Percentiles rank a stretch among this genome's conserved stretches.
Conservation (phyloP, 2,329 filamentous ascomycete genomes). For the Talaromyces piceae region DNA sequence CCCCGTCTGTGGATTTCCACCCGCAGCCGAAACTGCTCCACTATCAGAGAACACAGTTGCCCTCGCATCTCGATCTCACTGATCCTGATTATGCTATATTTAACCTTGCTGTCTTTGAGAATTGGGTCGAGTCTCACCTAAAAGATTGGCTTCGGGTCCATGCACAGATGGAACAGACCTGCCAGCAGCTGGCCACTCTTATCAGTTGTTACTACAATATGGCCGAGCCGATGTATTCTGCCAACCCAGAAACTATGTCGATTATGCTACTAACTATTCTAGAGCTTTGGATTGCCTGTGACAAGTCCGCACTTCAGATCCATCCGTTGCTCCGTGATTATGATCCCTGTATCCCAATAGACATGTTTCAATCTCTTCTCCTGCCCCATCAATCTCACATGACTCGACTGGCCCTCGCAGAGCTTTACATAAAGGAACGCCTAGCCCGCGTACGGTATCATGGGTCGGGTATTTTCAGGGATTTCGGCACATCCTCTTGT, state of each 20-base stretch:
- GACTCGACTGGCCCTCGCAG: neutral
- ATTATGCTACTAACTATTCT: constrained; percentile 49
- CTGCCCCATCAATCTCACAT: neutral
- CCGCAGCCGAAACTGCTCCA: constrained; percentile 1
- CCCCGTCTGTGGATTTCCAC: neutral
- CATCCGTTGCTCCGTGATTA: constrained; percentile 43
- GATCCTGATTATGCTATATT: neutral
- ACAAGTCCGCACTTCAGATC: constrained; percentile 37
- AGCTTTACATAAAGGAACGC: neutral
- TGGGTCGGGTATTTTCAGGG: neutral
- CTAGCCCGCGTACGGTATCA: neutral
- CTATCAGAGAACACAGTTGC: neutral
- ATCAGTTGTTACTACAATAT: neutral
- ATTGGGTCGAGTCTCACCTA: neutral
- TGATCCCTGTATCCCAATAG: constrained; percentile 36
- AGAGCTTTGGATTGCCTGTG: constrained; percentile 54
- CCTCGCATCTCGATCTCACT: neutral
- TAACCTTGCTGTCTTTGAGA: neutral
- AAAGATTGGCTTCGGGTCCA: neutral
- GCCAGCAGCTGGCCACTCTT: neutral
- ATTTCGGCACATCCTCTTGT: neutral
- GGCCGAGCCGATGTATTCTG: constrained; percentile 24
- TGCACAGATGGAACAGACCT: neutral
- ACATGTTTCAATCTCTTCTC: neutral
- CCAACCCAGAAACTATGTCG: constrained; percentile 43